phyloP scores from a whole-genome alignment of 768 basidiomycete genomes.

The Macrolepiota dolichaula region DNA sequence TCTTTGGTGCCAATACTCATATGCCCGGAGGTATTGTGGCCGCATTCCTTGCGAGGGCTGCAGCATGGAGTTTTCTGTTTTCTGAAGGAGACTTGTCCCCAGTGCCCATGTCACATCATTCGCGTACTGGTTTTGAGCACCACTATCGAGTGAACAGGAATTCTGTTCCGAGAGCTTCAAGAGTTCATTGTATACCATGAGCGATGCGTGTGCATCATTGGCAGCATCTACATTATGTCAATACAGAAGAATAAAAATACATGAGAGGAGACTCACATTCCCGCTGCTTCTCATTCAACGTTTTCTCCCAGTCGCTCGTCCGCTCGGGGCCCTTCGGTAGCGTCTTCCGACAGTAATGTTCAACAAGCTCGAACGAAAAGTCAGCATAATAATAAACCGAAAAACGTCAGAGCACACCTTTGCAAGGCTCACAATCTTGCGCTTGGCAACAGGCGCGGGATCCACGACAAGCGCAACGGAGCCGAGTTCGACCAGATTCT shows the following conservation, averaged over 20 bases:
- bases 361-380: constrained; percentile 23
- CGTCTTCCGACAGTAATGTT: constrained; percentile 26
- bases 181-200: constrained; percentile 28
- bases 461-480: constrained; percentile 28
- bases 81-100: constrained; percentile 1
- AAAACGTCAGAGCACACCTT: constrained; percentile 20
- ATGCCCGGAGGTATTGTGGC: constrained; percentile 29
- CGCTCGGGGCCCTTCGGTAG: constrained; percentile 28
- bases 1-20: constrained; percentile 28
- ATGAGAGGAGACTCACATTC: constrained; percentile 21
- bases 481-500: constrained; percentile 33
- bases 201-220: constrained; percentile 32
- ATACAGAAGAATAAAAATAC: not conserved
- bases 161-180: constrained; percentile 21
- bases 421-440: constrained; percentile 28
- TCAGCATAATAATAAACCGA: not conserved
- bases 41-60: constrained; percentile 11
- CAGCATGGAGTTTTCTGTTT: not conserved
- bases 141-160: constrained; percentile 14
- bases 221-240: constrained; percentile 28
- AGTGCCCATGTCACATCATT: not conserved
- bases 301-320: constrained; percentile 32
- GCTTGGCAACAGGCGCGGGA: constrained; percentile 16
- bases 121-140: constrained; percentile 4
- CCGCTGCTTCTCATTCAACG: constrained; percentile 19